Evolutionary conservation across 805 yeast species (phyloP), one percentile per base, ranked within the genome.

Genomic region (Brettanomyces custersianus): DNA sequence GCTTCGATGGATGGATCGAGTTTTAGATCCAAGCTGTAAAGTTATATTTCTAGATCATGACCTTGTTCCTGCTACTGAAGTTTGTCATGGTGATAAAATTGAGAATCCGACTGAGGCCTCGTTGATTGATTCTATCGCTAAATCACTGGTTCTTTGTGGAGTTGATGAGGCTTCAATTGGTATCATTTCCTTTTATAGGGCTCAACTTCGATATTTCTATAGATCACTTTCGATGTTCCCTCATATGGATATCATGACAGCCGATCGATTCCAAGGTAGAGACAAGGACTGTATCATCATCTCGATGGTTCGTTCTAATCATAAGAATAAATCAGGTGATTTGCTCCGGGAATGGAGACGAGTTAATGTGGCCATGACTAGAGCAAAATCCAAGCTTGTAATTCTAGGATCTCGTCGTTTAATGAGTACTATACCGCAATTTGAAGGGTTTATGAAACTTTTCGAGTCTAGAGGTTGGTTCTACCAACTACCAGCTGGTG

Each of bases 261-360:
- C 96, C 0, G 99, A 92, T 57, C 85, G 81, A 51, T 90, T 82
- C 49, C 98, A 92, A 59, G 99, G 98, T 0, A 69, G 96, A 38
- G 99, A 92, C 57, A 92, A 90, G 49, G 90, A 85, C 22, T 83
- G 95, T 51, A 74, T 92, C 12, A 76, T 92, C 5, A 83, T 92
- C 3, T 90, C 97, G 0, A 62, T 92, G 46, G 98, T 92, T 3
- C 65, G 95, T 33, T 80, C 95, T 4, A 87, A 88, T 53, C 65
- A 64, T 2, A 70, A 70, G 16, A 63, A 66, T 8, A 66, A 65
- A 28, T 77, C 83, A 1, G 97, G 97, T 0, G 82, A 82, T 20
- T 63, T 92, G 30, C 60, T 92, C 29, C 74, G 71, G 42, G 97
- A 92, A 48, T 80, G 96, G 88, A 67, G 96, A 43, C 70, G 99